phyloP scores from a whole-genome alignment of 169 alveolate species.

The Blepharisma undulans region DNA sequence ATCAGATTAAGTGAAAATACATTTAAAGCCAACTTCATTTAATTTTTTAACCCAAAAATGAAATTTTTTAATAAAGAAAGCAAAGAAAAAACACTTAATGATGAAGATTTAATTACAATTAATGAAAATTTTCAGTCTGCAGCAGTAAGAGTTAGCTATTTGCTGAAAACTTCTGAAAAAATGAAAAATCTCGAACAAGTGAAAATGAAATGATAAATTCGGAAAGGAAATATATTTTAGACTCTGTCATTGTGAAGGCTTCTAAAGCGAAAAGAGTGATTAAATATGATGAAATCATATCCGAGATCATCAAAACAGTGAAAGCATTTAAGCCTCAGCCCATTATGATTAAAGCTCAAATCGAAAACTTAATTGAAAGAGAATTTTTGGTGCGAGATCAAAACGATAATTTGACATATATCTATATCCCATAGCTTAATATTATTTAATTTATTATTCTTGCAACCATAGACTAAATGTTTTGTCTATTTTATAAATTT shows the following conservation, averaged over 20 bases:
- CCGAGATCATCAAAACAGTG: slow-evolving; percentile 55
- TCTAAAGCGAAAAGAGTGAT: slow-evolving; percentile 59
- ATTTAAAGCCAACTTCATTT: slow-evolving; percentile 30
- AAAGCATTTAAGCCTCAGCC: slow-evolving; percentile 63
- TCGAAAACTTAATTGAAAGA: slow-evolving; percentile 63
- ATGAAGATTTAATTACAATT: background rate
- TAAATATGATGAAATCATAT: slow-evolving; percentile 46
- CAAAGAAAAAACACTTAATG: background rate
- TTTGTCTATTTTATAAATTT: too few species aligned
- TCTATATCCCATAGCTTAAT: slow-evolving; percentile 53
- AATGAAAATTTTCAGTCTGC: background rate
- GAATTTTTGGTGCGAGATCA: slow-evolving; percentile 64
- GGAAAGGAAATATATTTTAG: slow-evolving; percentile 52
- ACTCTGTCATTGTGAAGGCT: slow-evolving; percentile 60
- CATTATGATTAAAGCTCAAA: slow-evolving; percentile 55
- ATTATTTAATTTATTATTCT: slow-evolving; percentile 53
- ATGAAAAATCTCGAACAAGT: background rate
- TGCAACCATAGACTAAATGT: too few species aligned
- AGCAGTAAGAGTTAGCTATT: background rate
- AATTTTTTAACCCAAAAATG: slow-evolving; percentile 54
- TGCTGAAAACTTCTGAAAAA: background rate
- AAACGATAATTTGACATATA: slow-evolving; percentile 47
- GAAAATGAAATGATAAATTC: background rate
- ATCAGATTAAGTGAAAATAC: slow-evolving; percentile 43
- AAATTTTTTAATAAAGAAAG: slow-evolving; percentile 47